These are phyloP conservation scores for Pythium pectinolyticum DNA, from an alignment of 352 stramenopile species.

Conservation along the genomic window DNA sequence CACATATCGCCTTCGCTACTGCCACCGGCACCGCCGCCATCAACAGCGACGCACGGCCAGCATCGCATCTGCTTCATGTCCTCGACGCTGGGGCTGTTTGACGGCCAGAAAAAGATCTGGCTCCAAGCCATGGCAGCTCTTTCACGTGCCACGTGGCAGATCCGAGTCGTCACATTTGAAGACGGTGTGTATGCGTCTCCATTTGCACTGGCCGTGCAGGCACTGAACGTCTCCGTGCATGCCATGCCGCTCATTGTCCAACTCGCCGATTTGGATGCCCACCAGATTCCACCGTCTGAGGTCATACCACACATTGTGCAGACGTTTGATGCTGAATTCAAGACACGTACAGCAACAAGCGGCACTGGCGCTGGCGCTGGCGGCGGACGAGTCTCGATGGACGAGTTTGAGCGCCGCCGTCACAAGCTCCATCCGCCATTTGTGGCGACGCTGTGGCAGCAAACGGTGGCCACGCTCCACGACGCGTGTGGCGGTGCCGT, in stretches of 20 bases:
- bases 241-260: slow-evolving; percentile 19
- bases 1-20: too few relatives aligned
- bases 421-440: slow-evolving; percentile 30
- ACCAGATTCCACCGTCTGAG: slow-evolving; percentile 1
- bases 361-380: too few relatives aligned
- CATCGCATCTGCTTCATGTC: slow-evolving; percentile 52
- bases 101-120: slow-evolving; percentile 68
- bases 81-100: slow-evolving; percentile 32
- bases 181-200: slow-evolving; percentile 19
- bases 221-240: slow-evolving; percentile 36
- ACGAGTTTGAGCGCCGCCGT: slow-evolving; percentile 10
- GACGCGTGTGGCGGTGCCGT: slow-evolving; percentile 36
- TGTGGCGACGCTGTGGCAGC: slow-evolving; percentile 29
- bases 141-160: slow-evolving; percentile 1
- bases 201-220: slow-evolving; percentile 23
- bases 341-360: background rate
- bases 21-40: too few relatives aligned
- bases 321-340: slow-evolving; percentile 16
- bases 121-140: slow-evolving; percentile 48
- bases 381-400: background rate
- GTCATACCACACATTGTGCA: slow-evolving; percentile 10
- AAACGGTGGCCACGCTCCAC: slow-evolving; percentile 27
- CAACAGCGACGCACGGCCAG: too few relatives aligned
- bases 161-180: slow-evolving; percentile 35
- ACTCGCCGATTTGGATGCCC: background rate